Conservation (phyloP, 2,329 filamentous ascomycete genomes). For the Verticillium nonalfalfae region DNA sequence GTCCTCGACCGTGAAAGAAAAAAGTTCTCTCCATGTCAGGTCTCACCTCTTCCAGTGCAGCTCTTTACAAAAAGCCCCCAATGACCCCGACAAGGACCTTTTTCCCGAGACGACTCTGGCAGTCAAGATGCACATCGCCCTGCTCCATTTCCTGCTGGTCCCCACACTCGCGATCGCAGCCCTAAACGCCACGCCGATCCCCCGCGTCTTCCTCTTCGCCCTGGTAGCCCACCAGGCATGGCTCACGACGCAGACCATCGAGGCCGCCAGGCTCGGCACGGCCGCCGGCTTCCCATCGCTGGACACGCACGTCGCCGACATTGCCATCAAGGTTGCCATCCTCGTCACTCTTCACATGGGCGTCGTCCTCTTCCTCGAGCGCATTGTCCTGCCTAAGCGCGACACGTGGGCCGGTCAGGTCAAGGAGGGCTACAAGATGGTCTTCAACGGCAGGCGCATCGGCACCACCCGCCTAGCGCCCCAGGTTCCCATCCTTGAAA, state of each 20-base stretch:
- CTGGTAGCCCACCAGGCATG: background rate
- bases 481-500: background rate
- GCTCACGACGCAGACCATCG: background rate
- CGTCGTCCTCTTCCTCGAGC: background rate
- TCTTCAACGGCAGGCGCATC: conserved; percentile 1
- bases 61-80: background rate
- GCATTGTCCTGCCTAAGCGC: background rate
- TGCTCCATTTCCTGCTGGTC: background rate
- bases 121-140: background rate
- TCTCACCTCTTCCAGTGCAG: background rate
- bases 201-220: background rate
- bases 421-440: conserved; percentile 1
- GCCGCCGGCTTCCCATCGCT: background rate
- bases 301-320: background rate
- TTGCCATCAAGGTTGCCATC: background rate
- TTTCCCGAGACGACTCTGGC: background rate
- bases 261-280: background rate
- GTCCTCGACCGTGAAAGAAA: background rate
- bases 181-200: background rate
- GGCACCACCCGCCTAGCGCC: background rate
- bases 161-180: background rate
- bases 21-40: background rate
- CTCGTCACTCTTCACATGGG: background rate
- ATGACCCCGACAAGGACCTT: background rate
- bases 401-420: background rate